These are phyloP conservation scores for Colletotrichum shisoi DNA, from an alignment of 2,329 filamentous ascomycete species.

Conservation along the genomic window DNA sequence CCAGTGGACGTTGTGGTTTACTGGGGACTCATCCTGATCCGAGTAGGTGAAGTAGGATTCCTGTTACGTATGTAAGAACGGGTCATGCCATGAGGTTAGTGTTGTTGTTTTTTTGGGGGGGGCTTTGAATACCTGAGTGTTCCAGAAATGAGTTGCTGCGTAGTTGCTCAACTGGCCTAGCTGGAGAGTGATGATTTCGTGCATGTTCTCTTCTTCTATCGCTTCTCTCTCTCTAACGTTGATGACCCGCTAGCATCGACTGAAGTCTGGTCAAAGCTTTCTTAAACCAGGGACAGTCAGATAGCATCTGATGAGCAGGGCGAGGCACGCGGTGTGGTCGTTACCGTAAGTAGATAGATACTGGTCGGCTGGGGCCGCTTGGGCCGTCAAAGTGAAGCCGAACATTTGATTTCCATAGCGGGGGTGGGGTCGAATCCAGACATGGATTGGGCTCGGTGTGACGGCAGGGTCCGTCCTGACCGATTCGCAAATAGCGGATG, in stretches of 20 bases:
- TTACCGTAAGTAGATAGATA: not conserved
- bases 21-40: conserved; percentile 68
- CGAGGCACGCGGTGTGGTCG: not conserved
- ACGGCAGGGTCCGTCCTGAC: conserved; percentile 5
- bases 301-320: not conserved
- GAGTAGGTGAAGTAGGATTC: conserved; percentile 97
- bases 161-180: conserved; percentile 94
- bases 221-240: not conserved
- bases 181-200: conserved; percentile 93
- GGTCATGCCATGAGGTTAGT: not conserved
- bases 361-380: conserved; percentile 7
- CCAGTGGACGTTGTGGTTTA: conserved; percentile 90
- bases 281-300: not conserved
- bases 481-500: not conserved
- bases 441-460: conserved; percentile 2
- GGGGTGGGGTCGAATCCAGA: conserved; percentile 11
- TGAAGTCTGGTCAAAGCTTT: not conserved
- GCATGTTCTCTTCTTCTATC: conserved; percentile 64
- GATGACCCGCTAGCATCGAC: too few relatives aligned
- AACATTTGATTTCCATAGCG: conserved; percentile 8
- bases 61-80: conserved; percentile 54
- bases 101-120: too few relatives aligned
- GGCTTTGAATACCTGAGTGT: conserved; percentile 72
- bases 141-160: conserved; percentile 96
- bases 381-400: conserved; percentile 1